Base-by-base conservation (phyloP, 345 rosid species). In the Geranium rotundifolium region DNA sequence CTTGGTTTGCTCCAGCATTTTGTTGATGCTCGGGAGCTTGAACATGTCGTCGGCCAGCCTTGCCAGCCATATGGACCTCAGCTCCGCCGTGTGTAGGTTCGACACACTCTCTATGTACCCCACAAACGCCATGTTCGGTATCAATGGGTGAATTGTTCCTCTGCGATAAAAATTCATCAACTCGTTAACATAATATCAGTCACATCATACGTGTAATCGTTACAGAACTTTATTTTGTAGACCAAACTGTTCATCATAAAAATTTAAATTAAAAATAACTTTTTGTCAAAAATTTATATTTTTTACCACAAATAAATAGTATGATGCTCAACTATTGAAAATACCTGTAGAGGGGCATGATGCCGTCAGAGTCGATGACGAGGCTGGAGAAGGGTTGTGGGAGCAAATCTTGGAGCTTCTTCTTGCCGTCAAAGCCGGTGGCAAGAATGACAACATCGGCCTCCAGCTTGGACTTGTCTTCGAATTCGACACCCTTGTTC, bases 331-430 rank as follows among this genome's bases (percentile, higher is more conserved):
- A n/a, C n/a, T n/a, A n/a, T n/a, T n/a, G n/a, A n/a, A n/a, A n/a
- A n/a, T n/a, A 82, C 87, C 87, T 77, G 74, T 84, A 84, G 16
- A 84, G 59, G 23, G 89, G 86, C 84, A 84, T 74, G 16, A 79
- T 58, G 13, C 84, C 82, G 6, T 65, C 60, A 1, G 85, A 71
- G 64, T 70, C 71, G 6, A 59, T 58, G 0, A 77, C 7, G 3
- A 77, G 68, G 64, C 71, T 76, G 8, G 73, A 68, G 63, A 79
- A 81, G 7, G 82, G 82, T n/a, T 75, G 62, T 19, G 84, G 81
- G 7, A 84, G 54, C 1, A 84, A 10, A 19, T 66, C 58, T 5
- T 72, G 75, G 20, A 81, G 76, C 73, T 84, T 84, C 76, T 74
- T 75, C 59, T 77, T 67, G 10, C 84, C 84, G 16, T 81, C 82